Evolutionary conservation across 371 early-diverging fungal species (phyloP), one percentile per base, ranked within the genome.

Genomic region (Mortierella sp.): DNA sequence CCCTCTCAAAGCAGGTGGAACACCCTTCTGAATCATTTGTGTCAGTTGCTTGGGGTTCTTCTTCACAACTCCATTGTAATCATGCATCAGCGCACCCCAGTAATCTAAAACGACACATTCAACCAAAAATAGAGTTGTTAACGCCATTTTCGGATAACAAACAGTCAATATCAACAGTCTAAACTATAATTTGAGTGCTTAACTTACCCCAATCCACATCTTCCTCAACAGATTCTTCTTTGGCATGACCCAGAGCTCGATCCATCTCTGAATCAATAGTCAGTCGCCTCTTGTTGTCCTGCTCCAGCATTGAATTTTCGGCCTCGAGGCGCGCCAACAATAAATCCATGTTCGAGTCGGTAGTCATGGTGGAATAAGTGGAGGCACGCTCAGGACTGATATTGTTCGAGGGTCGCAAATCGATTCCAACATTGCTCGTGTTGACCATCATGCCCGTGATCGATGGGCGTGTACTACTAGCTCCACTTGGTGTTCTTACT

Each of bases 1-100:
- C 26, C 98, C 97, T 51, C 98, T 93, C 45, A 98, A 84, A 0
- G 95, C 84, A 43, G 88, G 86, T 15, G 98, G 98, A 23, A 97
- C 91, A 22, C 97, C 97, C 31, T 83, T 86, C 51, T 94, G 94
- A 62, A 98, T 91, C 58, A 91, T 88, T 23, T 85, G 81, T 3
- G 90, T 87, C 45, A 95, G 83, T 69, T 90, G 74, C 34, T 87
- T 88, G n/a, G 95, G 89, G 68, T 95, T 91, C 53, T 86, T 83
- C 73, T 93, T 92, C 34, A 90, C 90, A 9, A 94, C 89, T 13
- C 85, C 83, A 59, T 92, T 93, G 85, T 93, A 97, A 79, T 96
- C 93, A 68, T 91, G 91, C 76, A 97, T 91, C 49, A 97, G 87
- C 34, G 89, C 87, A 26, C 96, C 95, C 98, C 98, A 98, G 61